Percentiles rank a stretch among this genome's conserved stretches.
Evolutionary conservation across 768 basidiomycete genomes (phyloP).

Genomic region (Rhodocollybia butyracea): DNA sequence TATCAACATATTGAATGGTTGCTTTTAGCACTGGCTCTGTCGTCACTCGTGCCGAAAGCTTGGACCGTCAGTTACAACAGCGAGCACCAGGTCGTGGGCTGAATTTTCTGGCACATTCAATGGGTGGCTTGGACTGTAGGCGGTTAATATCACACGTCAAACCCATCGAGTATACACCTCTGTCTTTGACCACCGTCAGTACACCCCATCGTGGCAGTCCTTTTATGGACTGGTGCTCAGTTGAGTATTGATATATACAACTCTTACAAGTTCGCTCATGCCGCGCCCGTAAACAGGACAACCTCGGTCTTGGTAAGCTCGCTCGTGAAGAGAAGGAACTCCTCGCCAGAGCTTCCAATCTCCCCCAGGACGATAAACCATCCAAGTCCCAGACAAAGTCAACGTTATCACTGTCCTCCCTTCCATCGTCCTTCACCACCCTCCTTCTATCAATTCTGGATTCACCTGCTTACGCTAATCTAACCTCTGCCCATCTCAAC

Average conservation of each 20-base stretch:
- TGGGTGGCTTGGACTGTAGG: constrained; percentile 96
- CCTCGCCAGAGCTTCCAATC: not conserved
- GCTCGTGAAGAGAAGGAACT: constrained; percentile 2
- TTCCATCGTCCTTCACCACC: constrained; percentile 83
- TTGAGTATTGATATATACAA: constrained; percentile 30
- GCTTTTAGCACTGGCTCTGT: constrained; percentile 81
- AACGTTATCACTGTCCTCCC: constrained; percentile 52
- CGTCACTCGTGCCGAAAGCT: constrained; percentile 67
- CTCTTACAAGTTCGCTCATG: constrained; percentile 4
- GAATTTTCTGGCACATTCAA: constrained; percentile 95
- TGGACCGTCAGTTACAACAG: constrained; percentile 68
- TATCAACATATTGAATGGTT: not conserved
- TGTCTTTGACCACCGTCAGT: constrained; percentile 84
- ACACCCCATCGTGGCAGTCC: constrained; percentile 96
- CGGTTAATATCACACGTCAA: constrained; percentile 85
- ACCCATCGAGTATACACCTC: constrained; percentile 78
- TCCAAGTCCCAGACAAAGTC: constrained; percentile 29
- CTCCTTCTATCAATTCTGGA: constrained; percentile 87
- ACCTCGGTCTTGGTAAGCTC: constrained; percentile 83
- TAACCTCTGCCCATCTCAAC: constrained; percentile 81
- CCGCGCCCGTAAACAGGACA: constrained; percentile 48
- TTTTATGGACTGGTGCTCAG: constrained; percentile 99
- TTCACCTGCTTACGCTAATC: constrained; percentile 93
- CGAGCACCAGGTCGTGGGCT: constrained; percentile 73
- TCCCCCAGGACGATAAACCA: not conserved